Evolutionary conservation across 1,139 yeast genomes (phyloP).

Genomic region (Suhomyces taliae): DNA sequence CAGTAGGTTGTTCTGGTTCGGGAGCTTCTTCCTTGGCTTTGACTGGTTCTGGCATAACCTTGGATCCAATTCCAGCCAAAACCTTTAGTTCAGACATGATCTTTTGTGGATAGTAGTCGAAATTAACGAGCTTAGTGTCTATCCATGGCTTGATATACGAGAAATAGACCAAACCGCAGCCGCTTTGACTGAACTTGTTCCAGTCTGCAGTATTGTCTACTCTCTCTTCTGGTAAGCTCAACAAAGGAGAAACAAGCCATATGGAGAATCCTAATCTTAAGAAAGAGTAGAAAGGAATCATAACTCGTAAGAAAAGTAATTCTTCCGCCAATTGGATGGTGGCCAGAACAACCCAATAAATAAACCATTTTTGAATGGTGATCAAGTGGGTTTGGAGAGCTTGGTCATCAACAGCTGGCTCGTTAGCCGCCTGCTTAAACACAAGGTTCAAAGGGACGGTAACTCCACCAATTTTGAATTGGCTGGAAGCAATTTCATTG

Average conservation of each 20-base stretch:
- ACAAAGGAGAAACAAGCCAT: conserved; percentile 57
- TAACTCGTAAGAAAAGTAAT: conserved; percentile 30
- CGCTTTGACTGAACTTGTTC: conserved; percentile 22
- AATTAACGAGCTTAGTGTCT: conserved; percentile 19
- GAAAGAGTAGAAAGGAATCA: conserved; percentile 52
- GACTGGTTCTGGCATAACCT: background rate
- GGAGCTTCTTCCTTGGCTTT: background rate
- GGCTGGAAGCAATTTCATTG: conserved; percentile 25
- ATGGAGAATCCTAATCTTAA: conserved; percentile 40
- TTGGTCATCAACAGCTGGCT: conserved; percentile 14
- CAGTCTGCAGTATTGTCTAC: conserved; percentile 19
- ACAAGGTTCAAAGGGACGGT: conserved; percentile 34
- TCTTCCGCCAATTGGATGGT: conserved; percentile 33
- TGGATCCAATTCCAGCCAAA: background rate
- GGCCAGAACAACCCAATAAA: conserved; percentile 57
- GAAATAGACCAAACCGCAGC: conserved; percentile 42
- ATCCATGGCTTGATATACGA: conserved; percentile 34
- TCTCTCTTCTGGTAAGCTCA: conserved; percentile 9
- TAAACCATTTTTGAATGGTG: conserved; percentile 54
- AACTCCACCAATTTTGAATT: conserved; percentile 35
- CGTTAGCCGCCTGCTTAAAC: conserved; percentile 17
- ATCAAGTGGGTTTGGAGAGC: conserved; percentile 31
- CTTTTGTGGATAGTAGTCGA: conserved; percentile 3
- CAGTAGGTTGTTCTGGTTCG: background rate
- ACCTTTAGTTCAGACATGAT: conserved; percentile 2